These are phyloP conservation scores for Cladosporium sp. DNA, from an alignment of 2,329 filamentous ascomycete genomes.

Conservation along the genomic window DNA sequence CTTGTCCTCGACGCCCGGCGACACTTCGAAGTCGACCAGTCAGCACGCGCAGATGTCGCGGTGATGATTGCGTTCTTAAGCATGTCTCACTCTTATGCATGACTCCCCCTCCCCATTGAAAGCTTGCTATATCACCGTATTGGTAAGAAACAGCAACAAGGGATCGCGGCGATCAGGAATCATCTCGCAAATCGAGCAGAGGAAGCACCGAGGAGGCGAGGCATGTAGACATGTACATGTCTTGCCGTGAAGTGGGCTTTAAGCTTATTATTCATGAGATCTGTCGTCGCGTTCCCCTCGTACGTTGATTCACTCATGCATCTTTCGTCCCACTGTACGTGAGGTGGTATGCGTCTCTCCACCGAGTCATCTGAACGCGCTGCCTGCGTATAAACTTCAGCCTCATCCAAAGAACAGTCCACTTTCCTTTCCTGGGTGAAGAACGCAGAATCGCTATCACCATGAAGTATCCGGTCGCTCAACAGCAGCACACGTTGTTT, in stretches of 20 bases:
- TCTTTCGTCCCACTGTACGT: too few relatives aligned
- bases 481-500: too few relatives aligned
- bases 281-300: too few relatives aligned
- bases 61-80: slow-evolving; percentile 8
- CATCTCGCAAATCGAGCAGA: too few relatives aligned
- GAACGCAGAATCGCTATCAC: too few relatives aligned
- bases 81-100: slow-evolving; percentile 14
- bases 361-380: slow-evolving; percentile 4
- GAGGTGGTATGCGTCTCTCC: not conserved
- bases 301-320: too few relatives aligned
- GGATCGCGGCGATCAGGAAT: too few relatives aligned
- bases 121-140: slow-evolving; percentile 12
- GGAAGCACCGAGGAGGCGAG: too few relatives aligned
- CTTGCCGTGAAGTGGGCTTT: not conserved
- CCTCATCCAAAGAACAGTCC: not conserved
- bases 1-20: not conserved
- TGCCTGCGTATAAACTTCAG: not conserved
- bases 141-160: too few relatives aligned
- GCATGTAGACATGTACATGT: slow-evolving; percentile 7
- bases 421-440: too few relatives aligned
- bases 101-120: slow-evolving; percentile 10
- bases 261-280: too few relatives aligned
- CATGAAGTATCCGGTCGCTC: too few relatives aligned
- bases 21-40: not conserved
- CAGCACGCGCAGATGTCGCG: not conserved